These are phyloP conservation scores for Fusarium nodosum DNA, from an alignment of 2,329 filamentous ascomycete species.

Conservation along the genomic window DNA sequence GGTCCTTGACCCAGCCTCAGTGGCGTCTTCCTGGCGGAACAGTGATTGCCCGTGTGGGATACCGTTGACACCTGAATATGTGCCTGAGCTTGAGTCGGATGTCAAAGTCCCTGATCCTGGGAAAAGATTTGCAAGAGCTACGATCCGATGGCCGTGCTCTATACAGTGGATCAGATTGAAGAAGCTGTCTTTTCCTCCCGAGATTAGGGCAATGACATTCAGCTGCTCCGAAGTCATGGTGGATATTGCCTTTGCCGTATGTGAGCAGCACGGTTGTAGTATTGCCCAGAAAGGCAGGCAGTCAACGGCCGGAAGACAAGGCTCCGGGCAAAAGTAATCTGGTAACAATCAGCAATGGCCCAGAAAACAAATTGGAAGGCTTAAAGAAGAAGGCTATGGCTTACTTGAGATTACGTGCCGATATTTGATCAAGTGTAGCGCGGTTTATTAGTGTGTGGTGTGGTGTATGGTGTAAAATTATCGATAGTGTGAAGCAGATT, in stretches of 20 bases:
- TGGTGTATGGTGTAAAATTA: constrained; percentile 23
- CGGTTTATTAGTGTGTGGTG: constrained; percentile 15
- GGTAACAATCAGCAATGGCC: constrained; percentile 12
- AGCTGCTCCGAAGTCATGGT: constrained; percentile 63
- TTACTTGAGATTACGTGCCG: constrained; percentile 28
- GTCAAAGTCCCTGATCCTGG: constrained; percentile 54
- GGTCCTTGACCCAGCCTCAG: constrained; percentile 15
- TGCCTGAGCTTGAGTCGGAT: constrained; percentile 17
- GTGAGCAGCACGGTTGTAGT: constrained; percentile 2
- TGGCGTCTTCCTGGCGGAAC: constrained; percentile 35
- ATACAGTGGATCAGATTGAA: constrained; percentile 93
- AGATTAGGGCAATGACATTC: constrained; percentile 92
- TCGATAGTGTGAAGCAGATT: constrained; percentile 33
- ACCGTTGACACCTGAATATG: constrained; percentile 11
- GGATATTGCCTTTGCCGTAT: constrained; percentile 10
- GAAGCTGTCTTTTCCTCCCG: constrained; percentile 97
- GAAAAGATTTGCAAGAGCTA: constrained; percentile 91
- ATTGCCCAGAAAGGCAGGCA: constrained; percentile 15
- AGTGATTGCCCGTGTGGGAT: constrained; percentile 23
- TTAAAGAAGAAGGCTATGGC: constrained; percentile 12
- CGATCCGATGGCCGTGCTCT: constrained; percentile 84
- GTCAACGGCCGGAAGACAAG: constrained; percentile 23
- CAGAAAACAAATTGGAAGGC: constrained; percentile 25
- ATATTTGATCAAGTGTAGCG: constrained; percentile 32
- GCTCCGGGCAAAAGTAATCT: constrained; percentile 2